phyloP scores from a whole-genome alignment of 352 stramenopile species.

The Globisporangium emineosum region DNA sequence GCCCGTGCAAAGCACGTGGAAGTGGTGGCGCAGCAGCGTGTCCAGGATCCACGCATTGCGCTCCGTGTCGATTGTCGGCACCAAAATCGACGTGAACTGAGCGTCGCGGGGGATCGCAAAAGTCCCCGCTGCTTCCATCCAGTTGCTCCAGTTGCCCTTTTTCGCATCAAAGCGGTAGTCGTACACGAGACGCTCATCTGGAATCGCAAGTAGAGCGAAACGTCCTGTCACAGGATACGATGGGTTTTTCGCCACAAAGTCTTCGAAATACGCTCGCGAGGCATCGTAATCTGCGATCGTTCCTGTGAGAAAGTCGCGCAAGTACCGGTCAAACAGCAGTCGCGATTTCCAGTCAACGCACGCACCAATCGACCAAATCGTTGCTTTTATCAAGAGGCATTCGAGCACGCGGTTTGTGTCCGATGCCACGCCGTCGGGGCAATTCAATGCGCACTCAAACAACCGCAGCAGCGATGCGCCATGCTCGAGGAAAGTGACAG shows the following conservation, averaged over 20 bases:
- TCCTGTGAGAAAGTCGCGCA: constrained; percentile 68
- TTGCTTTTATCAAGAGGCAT: constrained; percentile 81
- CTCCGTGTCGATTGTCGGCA: constrained; percentile 93
- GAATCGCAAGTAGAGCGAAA: constrained; percentile 36
- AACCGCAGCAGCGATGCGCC: constrained; percentile 79
- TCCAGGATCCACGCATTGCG: constrained; percentile 91
- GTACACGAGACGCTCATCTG: constrained; percentile 80
- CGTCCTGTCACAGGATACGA: constrained; percentile 46
- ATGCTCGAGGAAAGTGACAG: constrained; percentile 90
- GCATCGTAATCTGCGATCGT: constrained; percentile 27
- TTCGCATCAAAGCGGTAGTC: constrained; percentile 91
- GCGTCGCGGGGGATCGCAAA: constrained; percentile 71
- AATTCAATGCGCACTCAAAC: constrained; percentile 78
- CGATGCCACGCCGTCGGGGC: constrained; percentile 46
- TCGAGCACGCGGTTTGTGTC: constrained; percentile 83
- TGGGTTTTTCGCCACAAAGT: constrained; percentile 88
- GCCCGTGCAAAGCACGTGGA: constrained; percentile 89
- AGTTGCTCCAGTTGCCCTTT: constrained; percentile 75
- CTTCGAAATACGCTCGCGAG: constrained; percentile 55
- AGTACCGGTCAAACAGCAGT: constrained; percentile 78
- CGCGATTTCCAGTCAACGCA: constrained; percentile 88
- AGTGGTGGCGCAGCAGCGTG: constrained; percentile 82
- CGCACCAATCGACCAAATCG: constrained; percentile 91
- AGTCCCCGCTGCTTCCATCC: constrained; percentile 50
- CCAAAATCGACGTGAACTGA: constrained; percentile 87